Base-by-base conservation (phyloP, 352 stramenopile species). In the Phytophthora agathidicida region DNA sequence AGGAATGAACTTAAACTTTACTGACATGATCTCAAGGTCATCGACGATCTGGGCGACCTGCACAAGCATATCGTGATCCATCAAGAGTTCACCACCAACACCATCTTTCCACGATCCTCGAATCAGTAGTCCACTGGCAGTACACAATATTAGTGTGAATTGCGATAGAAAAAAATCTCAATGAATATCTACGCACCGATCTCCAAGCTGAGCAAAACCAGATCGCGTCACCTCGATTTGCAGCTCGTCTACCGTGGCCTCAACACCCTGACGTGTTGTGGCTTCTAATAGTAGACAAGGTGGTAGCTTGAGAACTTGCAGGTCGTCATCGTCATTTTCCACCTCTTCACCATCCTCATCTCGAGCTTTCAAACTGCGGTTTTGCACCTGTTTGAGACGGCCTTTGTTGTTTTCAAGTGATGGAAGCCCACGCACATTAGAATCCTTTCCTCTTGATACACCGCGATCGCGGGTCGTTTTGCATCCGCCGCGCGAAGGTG, bases 11-110 rank as follows among this genome's bases (percentile, higher is more conserved):
- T 32, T n/a, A 4, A 16, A 5, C 37, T 19, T 31, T 9, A 46
- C 77, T 31, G 65, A 91, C 81, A 89, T 89, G 36, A 88, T 87
- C 26, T 91, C 81, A 0, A 91, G 54, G 30, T 89, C 81, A 19
- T 88, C 78, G 5, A 86, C 68, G 22, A 83, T 71, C 22, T 90
- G 80, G 0, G 83, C 83, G 3, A 89, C 43, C 13, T 75, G 59
- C 14, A 71, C 53, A 0, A 93, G 59, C 16, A 60, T 64, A 0
- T 75, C 59, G 10, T 75, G 35, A 11, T 30, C 47, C 5, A 88
- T 68, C 1, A 60, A 8, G 28, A 69, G 59, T 9, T 82, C 61
- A 8, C 76, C 74, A 30, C 69, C n/a, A 14, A 44, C 47, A 2
- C 63, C 45, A 11, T 80, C 64, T 33, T 71, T 68, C 73, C 80